Base-by-base conservation (phyloP, 2,329 filamentous ascomycete genomes). In the Mycosphaerella arachidis region DNA sequence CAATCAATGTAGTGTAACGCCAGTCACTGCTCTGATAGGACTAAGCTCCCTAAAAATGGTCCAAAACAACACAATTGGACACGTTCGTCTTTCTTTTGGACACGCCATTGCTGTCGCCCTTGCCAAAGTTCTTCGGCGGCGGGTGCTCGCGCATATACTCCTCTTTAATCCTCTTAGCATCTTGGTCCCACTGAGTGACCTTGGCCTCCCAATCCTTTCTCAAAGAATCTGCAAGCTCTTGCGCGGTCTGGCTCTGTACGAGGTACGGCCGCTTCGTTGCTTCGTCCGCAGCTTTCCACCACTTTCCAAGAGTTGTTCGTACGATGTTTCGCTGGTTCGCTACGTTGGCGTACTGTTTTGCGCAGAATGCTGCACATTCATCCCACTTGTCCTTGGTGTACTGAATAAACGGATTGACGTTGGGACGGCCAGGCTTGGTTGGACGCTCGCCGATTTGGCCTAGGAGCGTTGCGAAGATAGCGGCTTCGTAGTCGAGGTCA, bases 321-420 rank as follows among this genome's bases (percentile, higher is more conserved):
- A 97, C 89, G 70, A 96, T 91, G 68, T 86, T 82, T 46, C 84
- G 81, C 1, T 81, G 78, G 2, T 82, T 83, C 2, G 29, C 33
- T 16, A n/a, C 27, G 67, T 91, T 95, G 6, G 88, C 86, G 48
- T 10, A 84, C 87, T 33, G 82, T 3, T 83, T 79, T 57, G 83
- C 82, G 69, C 88, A 89, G 68, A 88, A 82, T 4, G 82, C 76
- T 70, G 86, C 86, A 66, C 82, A 84, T 43, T 78, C 77, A 48
- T 81, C 78, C 85, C 85, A 88, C 64, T 83, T 81, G 68, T 86
- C 87, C 67, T 92, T 95, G 72, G 92, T 93, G 76, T 90, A 99
- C 53, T 97, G 82, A 30, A 96, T 82, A 74, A 96, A 97, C 0
- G 93, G 89, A 70, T 95, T 97, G 4, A 88, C 86, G 0, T 88